phyloP scores from a whole-genome alignment of 257 asterid genomes.

The Gentiana straminea region DNA sequence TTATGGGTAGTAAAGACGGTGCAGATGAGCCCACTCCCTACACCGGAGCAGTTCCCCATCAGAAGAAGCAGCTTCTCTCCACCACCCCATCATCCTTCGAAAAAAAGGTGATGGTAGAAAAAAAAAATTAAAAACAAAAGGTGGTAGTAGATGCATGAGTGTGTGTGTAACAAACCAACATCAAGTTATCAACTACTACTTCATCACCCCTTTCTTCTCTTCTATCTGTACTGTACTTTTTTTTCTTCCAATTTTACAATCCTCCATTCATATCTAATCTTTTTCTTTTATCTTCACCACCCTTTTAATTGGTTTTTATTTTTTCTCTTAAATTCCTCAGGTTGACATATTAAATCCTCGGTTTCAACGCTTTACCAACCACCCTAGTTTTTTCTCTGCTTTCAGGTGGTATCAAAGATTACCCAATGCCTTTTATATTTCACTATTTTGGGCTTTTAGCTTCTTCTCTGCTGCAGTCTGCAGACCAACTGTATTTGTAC shows the following conservation, averaged over 20 bases:
- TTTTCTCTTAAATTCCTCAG: not conserved
- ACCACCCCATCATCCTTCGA: conserved; percentile 10
- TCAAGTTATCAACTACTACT: conserved; percentile 42
- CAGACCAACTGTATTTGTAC: not conserved
- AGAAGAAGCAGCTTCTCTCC: conserved; percentile 6
- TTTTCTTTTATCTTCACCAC: conserved; percentile 10
- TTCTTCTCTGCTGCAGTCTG: not conserved
- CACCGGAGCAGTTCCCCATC: no score
- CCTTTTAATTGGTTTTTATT: conserved; percentile 15
- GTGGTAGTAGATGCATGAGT: conserved; percentile 99
- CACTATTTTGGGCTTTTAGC: not conserved
- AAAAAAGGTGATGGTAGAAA: conserved; percentile 40
- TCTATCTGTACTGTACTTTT: conserved; percentile 10
- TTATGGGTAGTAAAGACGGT: no score
- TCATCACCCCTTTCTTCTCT: conserved; percentile 1
- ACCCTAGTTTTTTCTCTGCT: conserved; percentile 1
- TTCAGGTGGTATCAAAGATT: conserved; percentile 8
- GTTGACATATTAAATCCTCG: conserved; percentile 12
- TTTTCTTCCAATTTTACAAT: no score
- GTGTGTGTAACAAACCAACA: conserved; percentile 11
- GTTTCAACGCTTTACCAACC: conserved; percentile 21
- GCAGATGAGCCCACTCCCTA: no score
- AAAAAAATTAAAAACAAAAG: conserved; percentile 41
- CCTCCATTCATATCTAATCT: conserved; percentile 3
- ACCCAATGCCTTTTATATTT: conserved; percentile 6